Evolutionary conservation across 148 eudicot genomes (phyloP), one percentile per base, ranked within the genome.

Genomic region (Hydrangea macrophylla): DNA sequence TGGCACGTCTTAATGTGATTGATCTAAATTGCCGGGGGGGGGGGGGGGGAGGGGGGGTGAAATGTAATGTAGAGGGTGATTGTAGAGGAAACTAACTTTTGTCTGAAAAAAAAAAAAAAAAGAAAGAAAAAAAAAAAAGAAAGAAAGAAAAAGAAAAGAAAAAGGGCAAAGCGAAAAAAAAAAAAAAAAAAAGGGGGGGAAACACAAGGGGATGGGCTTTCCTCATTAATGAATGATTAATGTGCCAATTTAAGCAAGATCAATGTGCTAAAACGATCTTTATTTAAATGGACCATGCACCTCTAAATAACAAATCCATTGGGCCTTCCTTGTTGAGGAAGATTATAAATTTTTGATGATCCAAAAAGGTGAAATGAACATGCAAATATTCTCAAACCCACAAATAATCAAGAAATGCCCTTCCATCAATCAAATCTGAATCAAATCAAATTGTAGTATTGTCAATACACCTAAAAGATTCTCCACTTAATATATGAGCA

Each of bases 391-490:
- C 2, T 58, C 37, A 31, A 58, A n/a, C 37, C 37, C 8, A 59
- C 0, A 7, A 59, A 26, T 23, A 9, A 36, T 22, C 20, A 37
- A 23, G n/a, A 13, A 60, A 60, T 11, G 24, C 17, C 3, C 27
- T 8, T 18, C 53, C 48, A 35, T 11, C 9, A 22, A 60, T 39
- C 26, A 18, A 37, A 25, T 42, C 39, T 62, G 35, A 18, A 27
- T 44, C 23, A 18, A 60, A 63, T 45, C 53, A 0, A 45, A 45
- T 45, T n/a, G 23, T 45, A 26, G 15, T 42, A 35, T 27, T n/a
- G 67, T 48, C 55, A 8, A 40, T 12, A 17, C 20, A 50, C 37
- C 69, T 31, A 51, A 62, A 62, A 51, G 60, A 62, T 70, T 60
- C 67, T 25, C 60, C 67, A 51, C 56, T 70, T 27, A 60, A 10